Base-by-base conservation (phyloP, 2,329 filamentous ascomycete genomes). In the Celoporthe dispersa region DNA sequence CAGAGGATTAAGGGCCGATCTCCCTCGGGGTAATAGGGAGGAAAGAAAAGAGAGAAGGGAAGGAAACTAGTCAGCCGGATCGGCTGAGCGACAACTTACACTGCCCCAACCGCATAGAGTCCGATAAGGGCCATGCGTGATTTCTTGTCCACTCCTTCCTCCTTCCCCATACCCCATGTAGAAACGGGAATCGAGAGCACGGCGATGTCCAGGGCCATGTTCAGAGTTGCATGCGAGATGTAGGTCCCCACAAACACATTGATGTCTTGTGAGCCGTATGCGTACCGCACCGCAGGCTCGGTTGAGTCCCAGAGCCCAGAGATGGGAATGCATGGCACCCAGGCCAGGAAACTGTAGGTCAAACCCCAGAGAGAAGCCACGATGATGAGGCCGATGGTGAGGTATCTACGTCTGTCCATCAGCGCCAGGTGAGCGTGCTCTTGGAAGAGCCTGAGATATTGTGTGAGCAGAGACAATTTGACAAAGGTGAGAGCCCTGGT, bases 391-490 rank as follows among this genome's bases (percentile, higher is more conserved):
- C 61, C 37, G 44, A 68, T 39, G 68, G 60, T 65, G 70, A 71
- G 19, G 65, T 73, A 3, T 28, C 71, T 64, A 1, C 73, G 70
- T 67, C 63, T 74, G 9, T 72, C 48, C 19, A 72, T 68, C 14
- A 68, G 68, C 14, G 64, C 33, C 2, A 67, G 31, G n/a, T 70
- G 59, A 16, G 70, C 70, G 19, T 71, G 73, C 25, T 66, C 61
- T 12, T 67, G 37, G 68, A 75, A 75, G 35, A 76, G 66, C 51
- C 74, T 75, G 8, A 76, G 73, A n/a, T 74, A 76, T 31, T 76
- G 75, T 57, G 74, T 74, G 37, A 76, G 73, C 9, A 76, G 67
- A 22, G 73, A 71, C 22, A 75, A 71, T 44, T 76, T 76, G 62
- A 76, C 74, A 31, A 75, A 73, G n/a, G 72, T 64, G 3, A 73